Evolutionary conservation across 495 filamentous ascomycete species (phyloP), one percentile per base, ranked within the genome.

Genomic region (Neurospora hispaniola): DNA sequence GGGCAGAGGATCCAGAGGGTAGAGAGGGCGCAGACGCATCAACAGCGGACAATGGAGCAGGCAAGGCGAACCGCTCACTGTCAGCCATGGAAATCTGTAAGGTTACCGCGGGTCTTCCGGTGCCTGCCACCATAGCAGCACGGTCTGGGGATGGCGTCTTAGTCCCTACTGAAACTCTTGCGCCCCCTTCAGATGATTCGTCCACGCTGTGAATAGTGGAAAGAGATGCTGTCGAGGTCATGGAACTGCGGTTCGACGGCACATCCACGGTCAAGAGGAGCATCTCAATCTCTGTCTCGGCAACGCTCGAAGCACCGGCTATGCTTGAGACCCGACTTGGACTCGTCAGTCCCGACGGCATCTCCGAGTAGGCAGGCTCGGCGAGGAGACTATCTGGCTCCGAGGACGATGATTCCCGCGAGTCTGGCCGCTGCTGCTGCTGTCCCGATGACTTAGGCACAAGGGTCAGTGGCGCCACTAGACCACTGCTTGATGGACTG

Each of bases 181-280:
- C 54, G 12, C 27, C 73, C 10, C 73, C 76, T 12, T 78, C 78
- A 1, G 74, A 72, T 74, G 73, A 72, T 72, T 85, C 84, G 71
- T 85, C 83, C 76, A 82, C 81, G 71, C 83, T 85, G 71, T 83
- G 81, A 1, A 85, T 71, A 3, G 83, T 85, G 12, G 84, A 85
- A 11, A 85, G 76, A 31, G 54, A 66, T 35, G 54, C 54, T 12
- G 81, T 78, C 3, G 82, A 84, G 6, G 83, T 84, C 31, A 80
- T 42, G 0, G 81, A 79, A 74, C 80, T 83, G 10, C 76, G 77
- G 14, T 70, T 69, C 4, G 83, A 84, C n/a, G 74, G 71, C 3
- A 71, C 71, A 16, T 74, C 70, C 1, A 66, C 72, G 16, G 12
- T 35, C 27, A 66, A 4, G 54, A 66, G 54, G 27, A 66, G 54